These are phyloP conservation scores for Lodderomyces metapsilosis DNA, from an alignment of 1,139 yeast genomes.

Conservation along the genomic window DNA sequence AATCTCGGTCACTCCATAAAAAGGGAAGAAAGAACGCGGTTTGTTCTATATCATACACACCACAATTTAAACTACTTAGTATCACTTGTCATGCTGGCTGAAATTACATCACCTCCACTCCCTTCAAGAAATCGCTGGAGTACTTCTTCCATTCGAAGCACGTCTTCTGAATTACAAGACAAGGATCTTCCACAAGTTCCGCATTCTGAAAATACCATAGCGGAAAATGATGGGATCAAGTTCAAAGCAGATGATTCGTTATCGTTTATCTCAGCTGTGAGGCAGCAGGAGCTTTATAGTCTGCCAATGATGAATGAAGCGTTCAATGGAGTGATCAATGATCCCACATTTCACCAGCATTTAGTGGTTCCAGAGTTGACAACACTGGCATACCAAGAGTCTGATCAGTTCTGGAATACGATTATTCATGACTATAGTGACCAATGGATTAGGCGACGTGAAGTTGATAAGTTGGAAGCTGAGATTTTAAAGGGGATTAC, in stretches of 20 bases:
- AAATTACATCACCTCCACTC: conserved; percentile 8
- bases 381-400: conserved; percentile 8
- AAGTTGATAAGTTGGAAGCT: conserved; percentile 24
- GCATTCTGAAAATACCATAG: neutral
- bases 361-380: conserved; percentile 14
- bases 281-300: conserved; percentile 34
- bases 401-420: conserved; percentile 23
- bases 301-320: conserved; percentile 37
- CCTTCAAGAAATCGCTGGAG: conserved; percentile 7
- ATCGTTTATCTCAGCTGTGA: conserved; percentile 28
- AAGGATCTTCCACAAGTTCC: conserved; percentile 10
- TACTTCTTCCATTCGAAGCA: neutral
- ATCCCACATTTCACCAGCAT: neutral
- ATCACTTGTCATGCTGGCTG: conserved; percentile 3
- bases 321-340: neutral
- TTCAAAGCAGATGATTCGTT: conserved; percentile 19
- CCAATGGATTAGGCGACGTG: conserved; percentile 18
- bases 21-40: too few species aligned
- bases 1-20: neutral
- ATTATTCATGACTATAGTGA: conserved; percentile 23
- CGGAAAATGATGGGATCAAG: conserved; percentile 3
- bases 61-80: too few species aligned
- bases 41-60: too few species aligned
- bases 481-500: conserved; percentile 37
- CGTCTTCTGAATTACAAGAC: neutral